Evolutionary conservation across 1,284 basidiomycete species (phyloP).

Genomic region (Leccinum angustisporum): DNA sequence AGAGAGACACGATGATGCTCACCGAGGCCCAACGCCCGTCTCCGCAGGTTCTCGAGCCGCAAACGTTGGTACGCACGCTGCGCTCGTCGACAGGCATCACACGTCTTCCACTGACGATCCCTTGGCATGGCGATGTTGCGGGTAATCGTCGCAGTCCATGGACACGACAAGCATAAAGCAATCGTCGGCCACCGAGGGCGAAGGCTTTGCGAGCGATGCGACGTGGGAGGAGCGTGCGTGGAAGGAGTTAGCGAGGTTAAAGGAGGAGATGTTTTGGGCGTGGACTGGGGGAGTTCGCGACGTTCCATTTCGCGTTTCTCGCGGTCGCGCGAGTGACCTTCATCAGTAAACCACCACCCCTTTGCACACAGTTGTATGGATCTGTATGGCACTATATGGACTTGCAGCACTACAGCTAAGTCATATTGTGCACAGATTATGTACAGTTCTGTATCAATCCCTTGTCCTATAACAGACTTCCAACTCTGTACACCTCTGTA

Average conservation of each 20-base stretch:
- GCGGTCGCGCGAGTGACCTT: too few species aligned
- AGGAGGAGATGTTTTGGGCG: constrained; percentile 91
- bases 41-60: constrained; percentile 10
- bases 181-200: constrained; percentile 21
- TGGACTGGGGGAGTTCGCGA: constrained; percentile 80
- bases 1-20: neutral
- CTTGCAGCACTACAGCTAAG: too few species aligned
- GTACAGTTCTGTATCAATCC: neutral
- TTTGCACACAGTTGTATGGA: too few species aligned
- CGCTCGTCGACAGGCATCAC: constrained; percentile 35
- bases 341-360: too few species aligned
- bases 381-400: too few species aligned
- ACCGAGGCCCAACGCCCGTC: constrained; percentile 10
- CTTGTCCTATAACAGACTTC: too few species aligned
- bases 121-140: constrained; percentile 25
- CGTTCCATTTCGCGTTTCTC: too few species aligned
- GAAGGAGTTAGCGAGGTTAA: constrained; percentile 77
- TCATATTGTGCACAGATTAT: neutral
- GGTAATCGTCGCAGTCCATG: constrained; percentile 14
- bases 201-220: constrained; percentile 54
- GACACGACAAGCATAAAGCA: constrained; percentile 23
- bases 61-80: constrained; percentile 30
- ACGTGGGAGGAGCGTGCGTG: constrained; percentile 91
- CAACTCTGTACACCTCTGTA: too few species aligned
- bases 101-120: constrained; percentile 38